Evolutionary conservation across 306 rosid genomes (phyloP).

Genomic region (Cicer pinnatifidum): DNA sequence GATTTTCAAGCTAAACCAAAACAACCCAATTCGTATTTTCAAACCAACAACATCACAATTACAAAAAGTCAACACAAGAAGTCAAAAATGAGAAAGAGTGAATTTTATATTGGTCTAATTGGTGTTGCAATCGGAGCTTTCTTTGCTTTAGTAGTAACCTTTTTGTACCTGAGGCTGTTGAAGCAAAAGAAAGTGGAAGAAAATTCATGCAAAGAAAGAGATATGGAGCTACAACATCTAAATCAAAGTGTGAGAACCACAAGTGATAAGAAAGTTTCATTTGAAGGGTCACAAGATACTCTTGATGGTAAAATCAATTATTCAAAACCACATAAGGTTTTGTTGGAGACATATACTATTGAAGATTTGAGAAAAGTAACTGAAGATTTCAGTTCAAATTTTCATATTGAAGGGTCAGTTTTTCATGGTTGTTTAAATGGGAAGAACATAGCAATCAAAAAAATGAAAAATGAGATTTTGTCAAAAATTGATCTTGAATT

Average conservation of each 20-base stretch:
- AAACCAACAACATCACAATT: conserved; percentile 47
- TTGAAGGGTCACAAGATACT: conserved; percentile 65
- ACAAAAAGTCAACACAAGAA: conserved; percentile 55
- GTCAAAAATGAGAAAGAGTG: conserved; percentile 57
- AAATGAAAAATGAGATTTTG: conserved; percentile 45
- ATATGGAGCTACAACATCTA: conserved; percentile 81
- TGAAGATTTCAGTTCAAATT: conserved; percentile 74
- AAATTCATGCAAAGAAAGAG: conserved; percentile 54
- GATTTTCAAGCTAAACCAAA: conserved; percentile 56
- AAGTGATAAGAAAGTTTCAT: conserved; percentile 80
- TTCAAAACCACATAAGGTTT: conserved; percentile 51
- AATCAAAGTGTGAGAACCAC: conserved; percentile 81
- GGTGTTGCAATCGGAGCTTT: conserved; percentile 56
- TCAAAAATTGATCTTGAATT: conserved; percentile 63
- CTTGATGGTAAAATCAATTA: conserved; percentile 51
- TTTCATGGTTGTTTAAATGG: conserved; percentile 82
- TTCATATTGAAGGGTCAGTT: conserved; percentile 80
- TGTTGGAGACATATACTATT: conserved; percentile 57
- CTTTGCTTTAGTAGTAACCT: conserved; percentile 56
- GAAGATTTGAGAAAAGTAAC: conserved; percentile 79
- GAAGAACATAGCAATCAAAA: conserved; percentile 75
- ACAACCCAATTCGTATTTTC: conserved; percentile 55
- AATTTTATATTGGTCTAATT: conserved; percentile 56
- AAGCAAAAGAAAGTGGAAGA: conserved; percentile 58
- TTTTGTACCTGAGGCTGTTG: conserved; percentile 54